These are phyloP conservation scores for Volvox carteri DNA, from an alignment of 163 green algal genomes.

Conservation along the genomic window DNA sequence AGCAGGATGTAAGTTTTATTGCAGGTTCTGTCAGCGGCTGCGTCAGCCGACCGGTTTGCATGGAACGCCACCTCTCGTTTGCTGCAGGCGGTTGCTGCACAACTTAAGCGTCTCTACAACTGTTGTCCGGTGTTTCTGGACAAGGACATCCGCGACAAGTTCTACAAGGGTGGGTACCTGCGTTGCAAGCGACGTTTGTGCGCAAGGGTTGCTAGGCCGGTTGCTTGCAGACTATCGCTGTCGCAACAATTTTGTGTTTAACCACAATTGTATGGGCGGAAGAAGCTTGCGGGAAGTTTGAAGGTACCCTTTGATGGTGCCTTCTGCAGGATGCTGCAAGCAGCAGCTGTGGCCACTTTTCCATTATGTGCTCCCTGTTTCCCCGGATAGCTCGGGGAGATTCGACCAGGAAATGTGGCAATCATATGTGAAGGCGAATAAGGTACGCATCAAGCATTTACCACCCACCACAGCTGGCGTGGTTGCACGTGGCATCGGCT, in stretches of 20 bases:
- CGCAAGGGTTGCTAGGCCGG: too few species aligned
- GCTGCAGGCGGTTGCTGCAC: slow-evolving; percentile 52
- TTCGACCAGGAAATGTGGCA: slow-evolving; percentile 95
- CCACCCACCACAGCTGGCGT: slow-evolving; percentile 1
- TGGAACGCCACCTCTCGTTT: not conserved
- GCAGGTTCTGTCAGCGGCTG: not conserved
- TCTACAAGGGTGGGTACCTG: slow-evolving; percentile 87
- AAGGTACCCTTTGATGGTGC: not conserved
- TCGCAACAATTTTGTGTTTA: too few species aligned
- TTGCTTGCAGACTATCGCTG: too few species aligned
- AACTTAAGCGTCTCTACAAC: slow-evolving; percentile 69
- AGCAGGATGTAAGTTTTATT: slow-evolving; percentile 85
- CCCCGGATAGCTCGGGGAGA: slow-evolving; percentile 78
- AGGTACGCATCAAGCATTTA: slow-evolving; percentile 70
- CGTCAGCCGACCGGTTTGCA: not conserved
- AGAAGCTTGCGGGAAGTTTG: too few species aligned
- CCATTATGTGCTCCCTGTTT: slow-evolving; percentile 97
- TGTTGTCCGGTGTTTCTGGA: slow-evolving; percentile 95
- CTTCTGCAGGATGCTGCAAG: slow-evolving; percentile 93
- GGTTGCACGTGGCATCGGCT: too few species aligned
- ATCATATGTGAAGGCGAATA: slow-evolving; percentile 98
- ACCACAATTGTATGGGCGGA: too few species aligned
- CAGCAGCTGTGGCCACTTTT: slow-evolving; percentile 98
- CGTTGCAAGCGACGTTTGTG: too few species aligned
- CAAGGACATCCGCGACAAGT: slow-evolving; percentile 88